Percentiles rank a stretch among this genome's conserved stretches.
Conservation (phyloP, 768 basidiomycete genomes). For the Lactarius sp. region DNA sequence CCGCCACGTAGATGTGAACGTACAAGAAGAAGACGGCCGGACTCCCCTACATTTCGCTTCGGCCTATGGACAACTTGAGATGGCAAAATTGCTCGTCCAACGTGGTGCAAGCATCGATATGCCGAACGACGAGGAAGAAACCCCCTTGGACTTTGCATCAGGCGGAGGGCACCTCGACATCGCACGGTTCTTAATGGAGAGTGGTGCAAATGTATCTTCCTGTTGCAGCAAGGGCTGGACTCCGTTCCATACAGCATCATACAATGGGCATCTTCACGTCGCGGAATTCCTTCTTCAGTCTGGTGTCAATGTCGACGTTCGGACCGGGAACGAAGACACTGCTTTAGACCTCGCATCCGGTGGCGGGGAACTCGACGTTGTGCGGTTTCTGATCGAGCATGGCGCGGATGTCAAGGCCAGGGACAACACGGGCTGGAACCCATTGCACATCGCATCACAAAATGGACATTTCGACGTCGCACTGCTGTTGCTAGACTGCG, state of each 20-base stretch:
- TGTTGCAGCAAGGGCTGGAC: neutral
- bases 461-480: conserved; percentile 1
- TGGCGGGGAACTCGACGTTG: conserved; percentile 3
- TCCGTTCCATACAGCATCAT: conserved; percentile 8
- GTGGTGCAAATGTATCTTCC: neutral
- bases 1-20: neutral
- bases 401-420: neutral
- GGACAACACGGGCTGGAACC: neutral
- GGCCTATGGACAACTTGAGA: neutral
- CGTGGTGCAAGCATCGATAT: neutral
- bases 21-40: neutral
- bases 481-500: neutral
- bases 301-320: neutral
- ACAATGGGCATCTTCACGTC: neutral
- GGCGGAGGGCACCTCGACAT: neutral
- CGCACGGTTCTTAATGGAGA: neutral
- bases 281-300: neutral
- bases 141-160: neutral
- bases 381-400: conserved; percentile 1
- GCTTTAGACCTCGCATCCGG: neutral
- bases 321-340: neutral
- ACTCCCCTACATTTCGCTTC: neutral
- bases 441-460: neutral
- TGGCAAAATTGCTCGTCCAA: neutral
- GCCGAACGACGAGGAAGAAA: neutral